Conservation (phyloP, 2,329 filamentous ascomycete species). For the Coniella lustricola region DNA sequence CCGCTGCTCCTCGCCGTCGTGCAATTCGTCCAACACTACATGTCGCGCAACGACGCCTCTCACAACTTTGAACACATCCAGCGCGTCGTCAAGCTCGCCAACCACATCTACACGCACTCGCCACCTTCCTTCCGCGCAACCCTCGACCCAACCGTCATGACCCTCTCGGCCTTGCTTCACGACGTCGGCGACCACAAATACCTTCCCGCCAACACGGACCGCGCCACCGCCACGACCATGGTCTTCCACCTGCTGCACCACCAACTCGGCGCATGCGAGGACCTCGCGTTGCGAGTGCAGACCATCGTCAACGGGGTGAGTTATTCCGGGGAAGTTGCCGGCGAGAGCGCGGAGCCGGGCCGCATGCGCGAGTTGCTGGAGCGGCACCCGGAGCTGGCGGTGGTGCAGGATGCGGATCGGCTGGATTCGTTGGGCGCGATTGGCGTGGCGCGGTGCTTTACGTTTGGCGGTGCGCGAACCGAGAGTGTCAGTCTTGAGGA, state of each 20-base stretch:
- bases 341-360: too few relatives aligned
- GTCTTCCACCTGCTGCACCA: conserved; percentile 48
- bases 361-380: conserved; percentile 55
- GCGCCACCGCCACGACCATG: conserved; percentile 49
- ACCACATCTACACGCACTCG: conserved; percentile 46
- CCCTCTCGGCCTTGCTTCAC: conserved; percentile 71
- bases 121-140: conserved; percentile 9
- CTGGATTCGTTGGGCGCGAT: conserved; percentile 87
- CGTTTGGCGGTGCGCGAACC: conserved; percentile 62
- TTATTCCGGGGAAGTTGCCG: conserved; percentile 65
- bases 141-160: conserved; percentile 49
- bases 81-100: conserved; percentile 69
- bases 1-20: conserved; percentile 50
- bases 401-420: conserved; percentile 88
- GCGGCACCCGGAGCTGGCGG: conserved; percentile 64
- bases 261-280: conserved; percentile 43
- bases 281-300: conserved; percentile 61
- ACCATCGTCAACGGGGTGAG: conserved; percentile 69
- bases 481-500: conserved; percentile 48
- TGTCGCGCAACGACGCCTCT: conserved; percentile 73
- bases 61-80: conserved; percentile 84
- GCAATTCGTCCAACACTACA: conserved; percentile 61
- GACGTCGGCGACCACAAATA: conserved; percentile 89
- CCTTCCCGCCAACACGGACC: conserved; percentile 44
- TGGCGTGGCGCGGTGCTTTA: conserved; percentile 72